Conservation (phyloP, 352 stramenopile species). For the Phytophthora idaei region DNA sequence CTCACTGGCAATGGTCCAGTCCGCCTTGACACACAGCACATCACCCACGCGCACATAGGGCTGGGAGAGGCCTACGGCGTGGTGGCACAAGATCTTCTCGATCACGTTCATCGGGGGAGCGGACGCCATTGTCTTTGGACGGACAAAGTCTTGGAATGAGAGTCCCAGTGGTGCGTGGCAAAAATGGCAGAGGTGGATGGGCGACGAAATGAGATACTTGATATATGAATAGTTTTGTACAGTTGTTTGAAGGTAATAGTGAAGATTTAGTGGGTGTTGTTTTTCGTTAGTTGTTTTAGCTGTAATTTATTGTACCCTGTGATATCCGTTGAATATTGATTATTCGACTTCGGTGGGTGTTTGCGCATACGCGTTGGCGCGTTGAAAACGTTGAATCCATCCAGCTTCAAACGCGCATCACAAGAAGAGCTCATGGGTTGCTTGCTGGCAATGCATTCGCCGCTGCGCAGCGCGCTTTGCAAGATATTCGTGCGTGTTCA, state of each 20-base stretch:
- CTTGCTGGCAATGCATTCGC: background rate
- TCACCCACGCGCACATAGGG: conserved; percentile 67
- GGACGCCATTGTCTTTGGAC: conserved; percentile 37
- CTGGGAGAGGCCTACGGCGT: conserved; percentile 39
- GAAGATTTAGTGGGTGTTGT: too few relatives aligned
- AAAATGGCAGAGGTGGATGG: conserved; percentile 11
- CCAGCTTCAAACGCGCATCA: background rate
- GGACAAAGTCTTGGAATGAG: conserved; percentile 43
- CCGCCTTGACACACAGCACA: conserved; percentile 76
- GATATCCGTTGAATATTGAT: background rate
- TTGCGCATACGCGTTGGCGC: conserved; percentile 19
- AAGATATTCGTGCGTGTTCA: background rate
- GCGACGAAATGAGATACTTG: background rate
- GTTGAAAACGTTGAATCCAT: too few relatives aligned
- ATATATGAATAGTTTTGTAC: background rate
- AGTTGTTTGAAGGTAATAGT: background rate
- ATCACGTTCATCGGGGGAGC: conserved; percentile 78
- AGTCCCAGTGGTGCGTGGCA: conserved; percentile 27
- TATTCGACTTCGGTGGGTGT: background rate
- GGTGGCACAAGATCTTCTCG: conserved; percentile 83
- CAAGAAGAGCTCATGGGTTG: background rate
- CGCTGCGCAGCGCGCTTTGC: background rate
- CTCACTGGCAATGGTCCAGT: conserved; percentile 84
- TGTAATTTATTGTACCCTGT: background rate
- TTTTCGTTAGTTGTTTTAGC: too few relatives aligned